Base-by-base conservation (phyloP, 2,329 filamentous ascomycete species). In the Talaromyces pinophilus region DNA sequence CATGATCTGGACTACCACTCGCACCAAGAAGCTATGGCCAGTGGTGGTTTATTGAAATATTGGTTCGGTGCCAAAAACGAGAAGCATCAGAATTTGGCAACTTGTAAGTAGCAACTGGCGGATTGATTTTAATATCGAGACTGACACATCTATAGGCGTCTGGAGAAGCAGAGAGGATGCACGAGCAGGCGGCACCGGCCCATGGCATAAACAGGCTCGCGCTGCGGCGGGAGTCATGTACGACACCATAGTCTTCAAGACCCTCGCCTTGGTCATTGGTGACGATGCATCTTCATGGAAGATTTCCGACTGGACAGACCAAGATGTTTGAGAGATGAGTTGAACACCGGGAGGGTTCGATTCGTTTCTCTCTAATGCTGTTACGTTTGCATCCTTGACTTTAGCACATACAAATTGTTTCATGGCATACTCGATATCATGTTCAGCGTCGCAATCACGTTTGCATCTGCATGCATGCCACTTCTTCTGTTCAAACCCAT, bases 11-110 rank as follows among this genome's bases (percentile, higher is more conserved):
- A 97, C 78, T 88, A 89, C 74, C 87, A 87, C 67, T 91, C 91
- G 6, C 93, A 97, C 76, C 84, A 86, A 28, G 93, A 97, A 76
- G 93, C 93, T 13, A 89, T 89, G 19, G 85, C 85, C 46, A 91
- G 88, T 72, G 93, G 93, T 5, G 92, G 92, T 0, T 86, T 97
- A 74, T 80, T 97, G 74, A 96, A 96, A 86, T 97, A 97, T 79
- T 97, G 93, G 92, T 97, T 96, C 77, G 92, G 92, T 1, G 83
- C 81, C 40, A 89, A 90, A 22, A 88, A 96, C 79, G 81, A 77
- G 52, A 83, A 90, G 62, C 84, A 90, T 68, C 83, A 87, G 73
- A 97, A 97, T 79, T 78, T 97, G 72, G 93, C 93, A 52, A 97
- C 93, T 59, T 93, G 88, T 88, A 74, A 75, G 83, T 79, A 57